A percentile compares a stretch with the other conserved stretches of the same genome.
These are phyloP conservation scores for Secale cereale DNA, from an alignment of 176 grass and related monocot species.

Conservation along the genomic window DNA sequence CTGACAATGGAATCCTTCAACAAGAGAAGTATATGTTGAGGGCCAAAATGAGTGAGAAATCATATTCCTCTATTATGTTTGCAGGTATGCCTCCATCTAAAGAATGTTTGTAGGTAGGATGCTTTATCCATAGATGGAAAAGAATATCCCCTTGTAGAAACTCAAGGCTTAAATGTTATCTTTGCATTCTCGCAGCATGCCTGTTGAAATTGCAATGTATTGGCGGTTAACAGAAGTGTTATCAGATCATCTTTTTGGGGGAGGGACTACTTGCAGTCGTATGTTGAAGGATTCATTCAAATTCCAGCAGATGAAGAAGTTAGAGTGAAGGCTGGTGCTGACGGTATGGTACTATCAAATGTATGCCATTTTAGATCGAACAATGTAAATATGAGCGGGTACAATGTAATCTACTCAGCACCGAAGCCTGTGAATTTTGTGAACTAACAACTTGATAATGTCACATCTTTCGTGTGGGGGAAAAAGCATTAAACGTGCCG, in stretches of 20 bases:
- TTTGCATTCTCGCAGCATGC: background rate
- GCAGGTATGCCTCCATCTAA: background rate
- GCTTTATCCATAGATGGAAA: background rate
- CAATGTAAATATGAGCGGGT: background rate
- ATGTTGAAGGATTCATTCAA: background rate
- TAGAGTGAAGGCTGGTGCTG: background rate
- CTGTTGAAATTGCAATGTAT: background rate
- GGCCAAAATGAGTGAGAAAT: background rate
- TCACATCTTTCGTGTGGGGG: background rate
- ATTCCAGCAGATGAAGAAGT: background rate
- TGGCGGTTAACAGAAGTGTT: background rate
- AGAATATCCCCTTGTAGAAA: background rate
- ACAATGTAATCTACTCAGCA: background rate
- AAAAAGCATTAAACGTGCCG: background rate
- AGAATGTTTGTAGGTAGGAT: background rate
- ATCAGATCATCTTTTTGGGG: background rate
- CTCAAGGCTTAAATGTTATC: background rate
- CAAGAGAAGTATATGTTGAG: conserved; percentile 76
- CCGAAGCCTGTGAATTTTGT: background rate
- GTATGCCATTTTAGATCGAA: background rate
- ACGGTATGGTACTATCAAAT: background rate
- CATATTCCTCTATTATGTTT: conserved; percentile 4
- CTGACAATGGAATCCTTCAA: conserved; percentile 95
- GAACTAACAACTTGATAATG: conserved; percentile 6
- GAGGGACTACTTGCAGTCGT: background rate